A percentile compares a stretch with the other conserved stretches of the same genome.
These are phyloP conservation scores for Boechera retrofracta DNA, from an alignment of 345 rosid genomes.

Conservation along the genomic window DNA sequence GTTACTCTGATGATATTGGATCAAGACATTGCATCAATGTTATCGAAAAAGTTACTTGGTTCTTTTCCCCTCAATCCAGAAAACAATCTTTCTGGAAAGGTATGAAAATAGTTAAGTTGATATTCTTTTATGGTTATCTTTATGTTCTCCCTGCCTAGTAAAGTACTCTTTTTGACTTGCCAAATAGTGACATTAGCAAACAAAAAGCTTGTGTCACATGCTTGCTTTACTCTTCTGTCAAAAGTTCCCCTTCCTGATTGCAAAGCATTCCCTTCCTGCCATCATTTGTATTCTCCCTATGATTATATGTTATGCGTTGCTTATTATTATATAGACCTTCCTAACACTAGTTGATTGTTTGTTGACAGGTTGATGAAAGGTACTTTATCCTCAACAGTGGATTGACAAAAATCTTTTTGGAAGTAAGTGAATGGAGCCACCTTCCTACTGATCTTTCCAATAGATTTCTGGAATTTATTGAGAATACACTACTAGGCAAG, in stretches of 20 bases:
- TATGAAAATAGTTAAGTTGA: slow-evolving; percentile 30
- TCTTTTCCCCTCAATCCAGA: slow-evolving; percentile 63
- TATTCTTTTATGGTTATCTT: too few relatives aligned
- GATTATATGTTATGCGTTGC: background rate
- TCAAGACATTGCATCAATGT: slow-evolving; percentile 50
- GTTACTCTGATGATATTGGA: slow-evolving; percentile 49
- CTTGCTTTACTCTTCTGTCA: background rate
- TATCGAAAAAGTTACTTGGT: slow-evolving; percentile 63
- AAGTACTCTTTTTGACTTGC: too few relatives aligned
- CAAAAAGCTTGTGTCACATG: too few relatives aligned
- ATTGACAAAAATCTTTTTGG: slow-evolving; percentile 70
- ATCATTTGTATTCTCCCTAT: slow-evolving; percentile 8
- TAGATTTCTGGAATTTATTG: slow-evolving; percentile 65
- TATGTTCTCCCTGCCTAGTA: too few relatives aligned
- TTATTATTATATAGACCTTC: background rate
- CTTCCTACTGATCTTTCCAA: slow-evolving; percentile 57
- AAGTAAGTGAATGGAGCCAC: slow-evolving; percentile 59
- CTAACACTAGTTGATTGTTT: slow-evolving; percentile 35
- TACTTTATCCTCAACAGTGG: slow-evolving; percentile 67
- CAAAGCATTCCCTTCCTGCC: background rate
- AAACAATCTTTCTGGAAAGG: slow-evolving; percentile 58
- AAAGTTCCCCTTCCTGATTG: background rate
- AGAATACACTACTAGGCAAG: slow-evolving; percentile 71
- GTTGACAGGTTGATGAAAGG: slow-evolving; percentile 68
- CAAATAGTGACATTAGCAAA: too few relatives aligned